Evolutionary conservation across 352 stramenopile genomes (phyloP).

Genomic region (Ophiocytium majus): DNA sequence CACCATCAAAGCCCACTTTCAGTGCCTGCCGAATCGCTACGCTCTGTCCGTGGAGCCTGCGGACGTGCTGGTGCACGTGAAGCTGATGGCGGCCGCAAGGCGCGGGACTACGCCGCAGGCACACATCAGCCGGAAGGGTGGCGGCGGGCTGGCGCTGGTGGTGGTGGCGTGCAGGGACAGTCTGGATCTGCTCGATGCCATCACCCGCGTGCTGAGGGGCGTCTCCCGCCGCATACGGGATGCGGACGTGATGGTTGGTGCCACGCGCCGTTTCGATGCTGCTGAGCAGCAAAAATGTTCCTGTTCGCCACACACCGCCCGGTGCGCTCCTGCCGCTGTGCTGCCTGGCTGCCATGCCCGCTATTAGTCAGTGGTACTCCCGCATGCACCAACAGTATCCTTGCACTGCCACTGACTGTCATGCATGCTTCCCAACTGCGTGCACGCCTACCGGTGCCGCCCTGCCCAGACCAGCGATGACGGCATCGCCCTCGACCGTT

Average conservation of each 20-base stretch:
- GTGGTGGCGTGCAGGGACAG: conserved; percentile 19
- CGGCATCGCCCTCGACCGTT: conserved; percentile 12
- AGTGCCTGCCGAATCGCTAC: conserved; percentile 31
- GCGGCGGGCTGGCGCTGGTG: conserved; percentile 16
- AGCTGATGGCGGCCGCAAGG: conserved; percentile 18
- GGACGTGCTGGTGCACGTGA: conserved; percentile 39
- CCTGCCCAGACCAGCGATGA: background rate
- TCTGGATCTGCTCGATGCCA: conserved; percentile 30
- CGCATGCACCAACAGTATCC: too few species aligned
- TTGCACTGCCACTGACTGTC: too few species aligned
- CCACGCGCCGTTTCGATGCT: too few species aligned
- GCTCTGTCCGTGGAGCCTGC: conserved; percentile 33
- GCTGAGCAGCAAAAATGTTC: too few species aligned
- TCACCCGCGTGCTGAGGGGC: conserved; percentile 29
- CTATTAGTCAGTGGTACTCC: too few species aligned
- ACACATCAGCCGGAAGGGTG: background rate
- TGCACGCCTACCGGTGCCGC: too few species aligned
- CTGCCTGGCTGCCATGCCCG: too few species aligned
- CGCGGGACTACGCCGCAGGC: background rate
- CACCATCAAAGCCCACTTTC: conserved; percentile 30
- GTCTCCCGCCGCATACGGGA: conserved; percentile 23
- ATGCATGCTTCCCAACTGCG: too few species aligned
- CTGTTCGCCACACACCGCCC: too few species aligned
- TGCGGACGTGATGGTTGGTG: conserved; percentile 39
- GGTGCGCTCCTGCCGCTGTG: too few species aligned